Percentiles rank a stretch among this genome's conserved stretches.
These are phyloP conservation scores for Trichothecium sympodiale DNA, from an alignment of 2,329 filamentous ascomycete genomes.

Conservation along the genomic window DNA sequence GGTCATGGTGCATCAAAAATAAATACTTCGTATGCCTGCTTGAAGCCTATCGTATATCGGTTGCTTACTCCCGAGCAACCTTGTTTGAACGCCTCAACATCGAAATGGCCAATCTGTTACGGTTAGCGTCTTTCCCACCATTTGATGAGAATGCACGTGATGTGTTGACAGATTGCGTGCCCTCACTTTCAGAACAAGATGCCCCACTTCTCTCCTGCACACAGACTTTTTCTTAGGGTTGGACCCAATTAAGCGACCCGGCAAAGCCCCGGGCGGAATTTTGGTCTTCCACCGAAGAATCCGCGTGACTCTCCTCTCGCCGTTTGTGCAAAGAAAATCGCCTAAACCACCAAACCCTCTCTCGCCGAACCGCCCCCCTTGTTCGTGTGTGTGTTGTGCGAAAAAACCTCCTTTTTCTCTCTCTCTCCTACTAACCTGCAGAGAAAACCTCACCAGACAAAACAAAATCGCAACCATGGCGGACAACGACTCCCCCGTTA, in stretches of 20 bases:
- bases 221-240: constrained; percentile 27
- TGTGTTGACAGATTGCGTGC: too few species aligned
- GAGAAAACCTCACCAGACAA: constrained; percentile 15
- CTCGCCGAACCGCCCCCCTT: constrained; percentile 13
- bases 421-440: constrained; percentile 18
- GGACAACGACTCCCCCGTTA: constrained; percentile 67
- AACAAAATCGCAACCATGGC: constrained; percentile 71
- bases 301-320: constrained; percentile 6
- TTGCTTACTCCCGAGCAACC: neutral
- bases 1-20: neutral
- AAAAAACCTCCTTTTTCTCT: constrained; percentile 17
- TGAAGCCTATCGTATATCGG: too few species aligned
- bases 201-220: too few species aligned
- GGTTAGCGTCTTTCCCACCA: too few species aligned
- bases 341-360: constrained; percentile 4
- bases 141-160: too few species aligned
- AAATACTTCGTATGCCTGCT: too few species aligned
- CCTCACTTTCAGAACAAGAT: too few species aligned
- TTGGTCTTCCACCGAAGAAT: constrained; percentile 17
- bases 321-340: constrained; percentile 6
- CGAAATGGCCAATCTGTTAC: too few species aligned
- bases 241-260: constrained; percentile 31
- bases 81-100: neutral
- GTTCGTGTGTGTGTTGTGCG: constrained; percentile 15
- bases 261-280: constrained; percentile 20